A percentile compares a stretch with the other conserved stretches of the same genome.
These are phyloP conservation scores for Ophiostoma quercus DNA, from an alignment of 2,329 filamentous ascomycete species.

Conservation along the genomic window DNA sequence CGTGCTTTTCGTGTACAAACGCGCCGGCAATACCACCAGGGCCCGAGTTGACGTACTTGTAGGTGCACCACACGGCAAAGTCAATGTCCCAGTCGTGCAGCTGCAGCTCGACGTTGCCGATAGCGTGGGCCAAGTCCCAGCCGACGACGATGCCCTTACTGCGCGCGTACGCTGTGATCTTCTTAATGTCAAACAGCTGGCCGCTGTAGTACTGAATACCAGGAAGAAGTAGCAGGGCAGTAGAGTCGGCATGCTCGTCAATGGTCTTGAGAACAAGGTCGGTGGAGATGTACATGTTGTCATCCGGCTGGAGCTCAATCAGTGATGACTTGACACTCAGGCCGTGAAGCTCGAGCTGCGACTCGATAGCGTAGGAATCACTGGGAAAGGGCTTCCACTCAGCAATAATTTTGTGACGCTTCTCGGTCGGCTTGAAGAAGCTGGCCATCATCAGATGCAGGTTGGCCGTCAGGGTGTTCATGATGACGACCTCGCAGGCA, in stretches of 20 bases:
- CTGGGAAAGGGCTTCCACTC: conserved; percentile 88
- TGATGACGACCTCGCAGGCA: conserved; percentile 75
- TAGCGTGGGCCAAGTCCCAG: conserved; percentile 61
- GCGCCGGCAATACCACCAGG: conserved; percentile 74
- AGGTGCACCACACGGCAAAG: conserved; percentile 89
- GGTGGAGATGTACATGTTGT: conserved; percentile 59
- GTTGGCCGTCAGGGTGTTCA: conserved; percentile 82
- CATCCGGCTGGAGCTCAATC: conserved; percentile 64
- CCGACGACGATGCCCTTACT: conserved; percentile 49
- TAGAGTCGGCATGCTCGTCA: conserved; percentile 64
- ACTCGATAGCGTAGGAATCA: conserved; percentile 82
- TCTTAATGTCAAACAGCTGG: conserved; percentile 76
- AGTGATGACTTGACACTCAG: conserved; percentile 62
- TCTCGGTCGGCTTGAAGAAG: conserved; percentile 67
- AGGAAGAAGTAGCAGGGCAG: conserved; percentile 73
- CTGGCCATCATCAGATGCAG: conserved; percentile 77
- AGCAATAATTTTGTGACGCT: conserved; percentile 72
- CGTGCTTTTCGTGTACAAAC: conserved; percentile 74
- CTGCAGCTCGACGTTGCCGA: conserved; percentile 71
- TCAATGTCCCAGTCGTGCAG: conserved; percentile 89
- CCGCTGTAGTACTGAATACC: conserved; percentile 92
- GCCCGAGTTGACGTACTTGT: conserved; percentile 88
- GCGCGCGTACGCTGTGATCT: conserved; percentile 70
- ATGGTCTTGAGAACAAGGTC: conserved; percentile 67
- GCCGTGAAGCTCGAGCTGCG: conserved; percentile 68